Evolutionary conservation across 192 early-diverging fungal species (phyloP).

Genomic region (Entrophospora sp.): DNA sequence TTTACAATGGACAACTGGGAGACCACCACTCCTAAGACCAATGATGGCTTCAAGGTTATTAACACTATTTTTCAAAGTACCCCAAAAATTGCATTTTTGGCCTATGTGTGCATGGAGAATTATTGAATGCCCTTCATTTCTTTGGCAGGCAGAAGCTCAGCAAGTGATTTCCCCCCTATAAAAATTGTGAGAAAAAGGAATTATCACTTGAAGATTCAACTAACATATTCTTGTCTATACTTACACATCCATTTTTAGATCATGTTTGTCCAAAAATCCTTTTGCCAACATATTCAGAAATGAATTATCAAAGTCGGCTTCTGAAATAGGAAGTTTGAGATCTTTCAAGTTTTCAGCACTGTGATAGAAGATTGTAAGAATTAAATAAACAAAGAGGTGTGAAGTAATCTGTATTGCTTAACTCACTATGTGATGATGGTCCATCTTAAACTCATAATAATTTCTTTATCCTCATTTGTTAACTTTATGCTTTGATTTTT

Average conservation of each 20-base stretch:
- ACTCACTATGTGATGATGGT: slow-evolving; percentile 22
- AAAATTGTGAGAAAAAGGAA: not conserved
- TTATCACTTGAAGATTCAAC: not conserved
- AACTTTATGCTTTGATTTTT: slow-evolving; percentile 8
- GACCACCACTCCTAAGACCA: slow-evolving; percentile 12
- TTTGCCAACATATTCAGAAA: slow-evolving; percentile 20
- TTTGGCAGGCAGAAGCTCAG: slow-evolving; percentile 1
- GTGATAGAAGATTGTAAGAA: not conserved
- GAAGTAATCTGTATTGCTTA: not conserved
- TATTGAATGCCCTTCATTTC: slow-evolving; percentile 20
- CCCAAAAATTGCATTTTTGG: slow-evolving; percentile 22
- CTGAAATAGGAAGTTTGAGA: slow-evolving; percentile 17
- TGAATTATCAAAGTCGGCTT: slow-evolving; percentile 17
- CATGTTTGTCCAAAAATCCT: slow-evolving; percentile 16
- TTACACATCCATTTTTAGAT: slow-evolving; percentile 23
- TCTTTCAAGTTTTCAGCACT: slow-evolving; percentile 19
- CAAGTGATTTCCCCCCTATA: slow-evolving; percentile 20
- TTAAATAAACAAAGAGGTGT: slow-evolving; percentile 11
- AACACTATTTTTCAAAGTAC: slow-evolving; percentile 20
- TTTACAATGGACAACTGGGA: slow-evolving; percentile 17
- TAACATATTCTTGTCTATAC: slow-evolving; percentile 2
- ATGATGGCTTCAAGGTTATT: slow-evolving; percentile 19
- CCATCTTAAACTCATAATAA: slow-evolving; percentile 16
- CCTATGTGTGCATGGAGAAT: slow-evolving; percentile 6
- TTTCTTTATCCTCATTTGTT: slow-evolving; percentile 15